phyloP scores from a whole-genome alignment of 2,329 filamentous ascomycete species.

The Dothistroma pini region DNA sequence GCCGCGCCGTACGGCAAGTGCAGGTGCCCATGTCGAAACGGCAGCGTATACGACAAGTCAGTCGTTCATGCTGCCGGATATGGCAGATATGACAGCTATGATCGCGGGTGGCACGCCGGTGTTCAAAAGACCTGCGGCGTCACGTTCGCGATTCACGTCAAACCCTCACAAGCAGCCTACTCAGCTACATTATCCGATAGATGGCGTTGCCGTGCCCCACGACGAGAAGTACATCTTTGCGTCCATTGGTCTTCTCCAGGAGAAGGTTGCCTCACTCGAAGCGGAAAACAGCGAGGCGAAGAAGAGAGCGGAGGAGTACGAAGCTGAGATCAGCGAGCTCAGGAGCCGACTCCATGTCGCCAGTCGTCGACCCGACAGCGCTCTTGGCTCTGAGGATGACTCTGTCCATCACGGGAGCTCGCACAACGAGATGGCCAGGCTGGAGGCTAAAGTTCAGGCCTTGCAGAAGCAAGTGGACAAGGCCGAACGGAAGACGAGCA shows the following conservation, averaged over 20 bases:
- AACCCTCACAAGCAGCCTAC: constrained; percentile 38
- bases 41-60: constrained; percentile 50
- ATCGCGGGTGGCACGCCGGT: constrained; percentile 58
- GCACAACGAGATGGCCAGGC: constrained; percentile 53
- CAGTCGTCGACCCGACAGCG: constrained; percentile 46
- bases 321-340: constrained; percentile 58
- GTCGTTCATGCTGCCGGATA: constrained; percentile 59
- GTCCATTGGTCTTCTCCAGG: constrained; percentile 56
- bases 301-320: constrained; percentile 52
- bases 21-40: constrained; percentile 36
- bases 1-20: constrained; percentile 26
- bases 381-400: constrained; percentile 45
- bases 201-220: constrained; percentile 55
- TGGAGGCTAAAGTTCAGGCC: constrained; percentile 58
- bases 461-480: constrained; percentile 61
- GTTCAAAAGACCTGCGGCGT: constrained; percentile 49
- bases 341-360: constrained; percentile 45
- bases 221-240: constrained; percentile 62
- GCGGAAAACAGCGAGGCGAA: constrained; percentile 52
- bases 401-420: constrained; percentile 38
- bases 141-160: constrained; percentile 54
- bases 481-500: constrained; percentile 58
- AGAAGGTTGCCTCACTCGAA: constrained; percentile 56
- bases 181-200: constrained; percentile 46
- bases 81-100: constrained; percentile 59